Percentiles rank a stretch among this genome's conserved stretches.
Evolutionary conservation across 129 eudicot species (phyloP).

Genomic region (Oenanthe sinensis): DNA sequence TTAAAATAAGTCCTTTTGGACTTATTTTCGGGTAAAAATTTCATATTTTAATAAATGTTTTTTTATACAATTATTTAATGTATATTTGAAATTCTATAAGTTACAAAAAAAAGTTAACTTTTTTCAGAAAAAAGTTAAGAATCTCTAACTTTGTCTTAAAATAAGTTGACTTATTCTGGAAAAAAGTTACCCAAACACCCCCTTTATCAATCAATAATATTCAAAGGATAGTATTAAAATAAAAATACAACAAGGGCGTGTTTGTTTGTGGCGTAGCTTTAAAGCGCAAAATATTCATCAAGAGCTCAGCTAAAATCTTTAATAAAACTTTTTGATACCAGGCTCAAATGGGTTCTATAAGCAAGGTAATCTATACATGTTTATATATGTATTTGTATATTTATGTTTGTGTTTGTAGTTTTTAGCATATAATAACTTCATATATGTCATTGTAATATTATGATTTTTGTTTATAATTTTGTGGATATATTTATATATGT

Average conservation of each 20-base stretch:
- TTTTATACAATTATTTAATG: too few species aligned
- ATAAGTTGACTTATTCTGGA: too few species aligned
- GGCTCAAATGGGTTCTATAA: conserved; percentile 1
- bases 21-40: too few species aligned
- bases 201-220: too few species aligned
- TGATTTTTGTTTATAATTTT: background rate
- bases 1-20: too few species aligned
- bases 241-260: background rate
- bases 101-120: too few species aligned
- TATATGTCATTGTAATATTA: background rate
- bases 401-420: background rate
- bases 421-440: background rate
- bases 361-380: conserved; percentile 1
- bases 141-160: too few species aligned
- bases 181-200: too few species aligned
- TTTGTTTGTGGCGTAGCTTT: conserved; percentile 3
- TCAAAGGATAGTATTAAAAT: background rate
- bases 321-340: background rate
- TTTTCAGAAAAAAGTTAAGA: too few species aligned
- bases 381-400: background rate
- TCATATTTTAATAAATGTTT: too few species aligned
- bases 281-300: background rate
- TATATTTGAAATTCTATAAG: too few species aligned
- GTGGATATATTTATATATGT: background rate
- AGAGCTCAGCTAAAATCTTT: background rate